Evolutionary conservation across 352 stramenopile species (phyloP).

Genomic region (Blastocystis sp.): DNA sequence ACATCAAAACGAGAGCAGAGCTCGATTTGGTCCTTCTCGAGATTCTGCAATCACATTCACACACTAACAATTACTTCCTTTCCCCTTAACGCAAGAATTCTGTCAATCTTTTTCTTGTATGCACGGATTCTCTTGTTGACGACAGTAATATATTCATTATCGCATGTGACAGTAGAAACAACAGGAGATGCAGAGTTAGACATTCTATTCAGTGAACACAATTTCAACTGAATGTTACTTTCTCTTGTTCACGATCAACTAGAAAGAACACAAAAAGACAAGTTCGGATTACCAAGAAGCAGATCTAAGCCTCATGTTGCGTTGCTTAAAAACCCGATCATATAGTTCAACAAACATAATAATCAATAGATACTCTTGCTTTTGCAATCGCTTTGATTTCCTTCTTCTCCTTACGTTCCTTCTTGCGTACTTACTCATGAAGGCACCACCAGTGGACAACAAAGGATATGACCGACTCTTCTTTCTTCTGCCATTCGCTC

Average conservation of each 20-base stretch:
- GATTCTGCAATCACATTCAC: neutral
- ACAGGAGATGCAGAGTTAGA: neutral
- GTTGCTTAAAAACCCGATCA: slow-evolving; percentile 2
- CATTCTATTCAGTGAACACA: neutral
- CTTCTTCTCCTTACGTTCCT: slow-evolving; percentile 39
- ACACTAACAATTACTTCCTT: neutral
- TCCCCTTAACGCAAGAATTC: neutral
- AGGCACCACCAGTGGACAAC: neutral
- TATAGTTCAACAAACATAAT: slow-evolving; percentile 27
- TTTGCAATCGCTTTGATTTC: slow-evolving; percentile 19
- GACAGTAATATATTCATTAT: neutral
- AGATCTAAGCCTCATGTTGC: neutral
- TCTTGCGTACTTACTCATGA: slow-evolving; percentile 12
- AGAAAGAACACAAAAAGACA: neutral
- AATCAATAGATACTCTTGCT: neutral
- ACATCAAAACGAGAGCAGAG: slow-evolving; percentile 19
- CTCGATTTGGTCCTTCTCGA: neutral
- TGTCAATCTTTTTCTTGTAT: slow-evolving; percentile 40
- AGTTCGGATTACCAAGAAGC: neutral
- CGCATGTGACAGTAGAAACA: neutral
- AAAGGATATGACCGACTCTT: slow-evolving; percentile 44
- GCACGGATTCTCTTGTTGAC: slow-evolving; percentile 41
- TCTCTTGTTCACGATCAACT: neutral
- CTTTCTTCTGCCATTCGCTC: slow-evolving; percentile 56
- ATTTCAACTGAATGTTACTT: neutral